phyloP scores from a whole-genome alignment of 2,329 filamentous ascomycete genomes.

The Ophiognomonia clavigignenti-juglandacearum region DNA sequence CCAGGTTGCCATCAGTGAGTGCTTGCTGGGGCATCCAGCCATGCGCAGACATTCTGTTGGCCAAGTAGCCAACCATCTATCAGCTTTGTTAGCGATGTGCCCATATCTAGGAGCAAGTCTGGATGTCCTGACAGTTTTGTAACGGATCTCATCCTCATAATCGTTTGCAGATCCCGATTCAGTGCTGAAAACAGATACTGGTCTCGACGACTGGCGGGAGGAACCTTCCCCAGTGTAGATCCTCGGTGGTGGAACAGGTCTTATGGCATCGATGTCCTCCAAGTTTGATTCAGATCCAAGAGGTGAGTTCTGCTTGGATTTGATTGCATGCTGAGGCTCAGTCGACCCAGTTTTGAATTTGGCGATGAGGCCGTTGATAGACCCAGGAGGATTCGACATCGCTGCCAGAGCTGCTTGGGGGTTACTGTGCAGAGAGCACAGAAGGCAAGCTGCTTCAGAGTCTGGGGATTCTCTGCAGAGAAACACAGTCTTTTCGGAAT shows the following conservation, averaged over 20 bases:
- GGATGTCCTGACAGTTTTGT: constrained; percentile 23
- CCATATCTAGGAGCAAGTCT: too few relatives aligned
- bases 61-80: constrained; percentile 29
- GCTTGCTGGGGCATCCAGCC: constrained; percentile 25
- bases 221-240: background rate
- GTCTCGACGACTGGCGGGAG: background rate
- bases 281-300: background rate
- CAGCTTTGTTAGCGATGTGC: background rate
- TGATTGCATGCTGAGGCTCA: background rate
- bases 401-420: too few relatives aligned
- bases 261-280: background rate
- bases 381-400: background rate
- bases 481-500: too few relatives aligned
- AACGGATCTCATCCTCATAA: constrained; percentile 27
- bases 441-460: too few relatives aligned
- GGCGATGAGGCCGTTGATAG: background rate
- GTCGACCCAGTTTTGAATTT: background rate
- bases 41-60: constrained; percentile 23
- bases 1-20: constrained; percentile 19
- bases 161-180: constrained; percentile 7
- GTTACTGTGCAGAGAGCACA: too few relatives aligned
- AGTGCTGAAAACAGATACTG: constrained; percentile 10
- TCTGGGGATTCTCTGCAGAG: too few relatives aligned
- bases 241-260: background rate
- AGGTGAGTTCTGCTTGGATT: background rate